Conservation (phyloP, 192 early-diverging fungal species). For the Jimgerdemannia lactiflua region DNA sequence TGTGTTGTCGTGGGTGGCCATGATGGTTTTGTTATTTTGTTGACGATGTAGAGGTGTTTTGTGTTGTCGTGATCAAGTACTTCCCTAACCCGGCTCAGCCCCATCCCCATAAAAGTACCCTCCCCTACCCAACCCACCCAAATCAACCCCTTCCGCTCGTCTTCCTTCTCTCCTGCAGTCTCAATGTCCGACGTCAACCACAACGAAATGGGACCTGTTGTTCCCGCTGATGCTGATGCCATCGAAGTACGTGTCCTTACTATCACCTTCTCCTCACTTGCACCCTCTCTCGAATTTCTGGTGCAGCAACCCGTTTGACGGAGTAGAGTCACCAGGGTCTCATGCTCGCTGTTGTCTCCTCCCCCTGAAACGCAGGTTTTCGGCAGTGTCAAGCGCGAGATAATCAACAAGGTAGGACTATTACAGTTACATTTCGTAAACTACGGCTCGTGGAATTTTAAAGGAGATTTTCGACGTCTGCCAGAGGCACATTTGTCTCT, state of each 20-base stretch:
- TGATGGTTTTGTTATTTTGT: no score
- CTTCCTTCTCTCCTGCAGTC: neutral
- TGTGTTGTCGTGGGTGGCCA: no score
- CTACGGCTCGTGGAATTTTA: neutral
- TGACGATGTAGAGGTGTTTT: no score
- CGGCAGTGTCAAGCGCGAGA: conserved; percentile 31
- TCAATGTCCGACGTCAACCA: conserved; percentile 43
- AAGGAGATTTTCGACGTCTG: no score
- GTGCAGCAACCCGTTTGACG: no score
- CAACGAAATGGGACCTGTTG: conserved; percentile 40
- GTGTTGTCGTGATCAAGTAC: no score
- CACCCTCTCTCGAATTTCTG: no score
- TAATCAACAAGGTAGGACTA: conserved; percentile 33
- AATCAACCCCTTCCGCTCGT: neutral
- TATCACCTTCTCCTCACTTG: no score
- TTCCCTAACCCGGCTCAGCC: neutral
- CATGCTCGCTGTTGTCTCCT: neutral
- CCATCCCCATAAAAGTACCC: neutral
- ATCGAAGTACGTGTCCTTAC: conserved; percentile 13
- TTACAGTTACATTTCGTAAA: neutral
- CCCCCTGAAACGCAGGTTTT: conserved; percentile 24
- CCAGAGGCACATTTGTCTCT: no score
- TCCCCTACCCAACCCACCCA: neutral
- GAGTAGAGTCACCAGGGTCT: no score
- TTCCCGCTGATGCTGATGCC: conserved; percentile 36